These are phyloP conservation scores for Purpureocillium lavendulum DNA, from an alignment of 2,329 filamentous ascomycete species.

Conservation along the genomic window DNA sequence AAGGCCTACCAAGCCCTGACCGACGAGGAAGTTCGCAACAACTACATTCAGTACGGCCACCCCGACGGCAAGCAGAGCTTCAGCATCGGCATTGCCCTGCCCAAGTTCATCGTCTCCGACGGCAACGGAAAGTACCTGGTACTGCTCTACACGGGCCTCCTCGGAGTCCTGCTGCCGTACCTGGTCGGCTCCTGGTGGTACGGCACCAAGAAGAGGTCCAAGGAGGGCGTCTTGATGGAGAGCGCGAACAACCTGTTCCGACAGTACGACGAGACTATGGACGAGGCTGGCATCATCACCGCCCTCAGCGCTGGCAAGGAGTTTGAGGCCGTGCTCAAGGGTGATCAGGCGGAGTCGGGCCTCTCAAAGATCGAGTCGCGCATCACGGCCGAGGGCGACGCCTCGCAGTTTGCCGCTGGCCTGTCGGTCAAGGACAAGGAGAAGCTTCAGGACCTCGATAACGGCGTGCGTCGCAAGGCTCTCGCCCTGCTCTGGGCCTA, in stretches of 20 bases:
- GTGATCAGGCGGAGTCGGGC: slow-evolving; percentile 70
- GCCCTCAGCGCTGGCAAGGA: slow-evolving; percentile 83
- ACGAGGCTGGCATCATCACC: slow-evolving; percentile 69
- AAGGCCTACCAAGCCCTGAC: slow-evolving; percentile 98
- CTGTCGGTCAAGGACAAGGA: slow-evolving; percentile 67
- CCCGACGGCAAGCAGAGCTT: slow-evolving; percentile 97
- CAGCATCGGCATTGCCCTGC: slow-evolving; percentile 94
- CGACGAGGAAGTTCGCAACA: slow-evolving; percentile 94
- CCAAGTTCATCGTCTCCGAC: slow-evolving; percentile 84
- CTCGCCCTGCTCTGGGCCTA: slow-evolving; percentile 93
- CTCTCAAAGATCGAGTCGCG: slow-evolving; percentile 78
- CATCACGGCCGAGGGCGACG: slow-evolving; percentile 55
- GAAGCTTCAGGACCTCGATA: slow-evolving; percentile 72
- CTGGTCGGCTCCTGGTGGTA: slow-evolving; percentile 98
- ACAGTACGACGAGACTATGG: slow-evolving; percentile 79
- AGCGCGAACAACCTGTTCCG: slow-evolving; percentile 92
- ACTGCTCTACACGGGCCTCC: slow-evolving; percentile 76
- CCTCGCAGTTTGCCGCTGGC: slow-evolving; percentile 41
- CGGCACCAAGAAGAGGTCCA: slow-evolving; percentile 84
- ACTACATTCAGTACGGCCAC: slow-evolving; percentile 92
- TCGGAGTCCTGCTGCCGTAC: slow-evolving; percentile 87
- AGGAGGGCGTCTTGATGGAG: slow-evolving; percentile 86
- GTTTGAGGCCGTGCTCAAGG: slow-evolving; percentile 67
- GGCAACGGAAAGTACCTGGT: slow-evolving; percentile 95
- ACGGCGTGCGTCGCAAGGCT: slow-evolving; percentile 73